A percentile compares a stretch with the other conserved stretches of the same genome.
Evolutionary conservation across 176 grass and related monocot genomes (phyloP).

Genomic region (Alopecurus myosuroides): DNA sequence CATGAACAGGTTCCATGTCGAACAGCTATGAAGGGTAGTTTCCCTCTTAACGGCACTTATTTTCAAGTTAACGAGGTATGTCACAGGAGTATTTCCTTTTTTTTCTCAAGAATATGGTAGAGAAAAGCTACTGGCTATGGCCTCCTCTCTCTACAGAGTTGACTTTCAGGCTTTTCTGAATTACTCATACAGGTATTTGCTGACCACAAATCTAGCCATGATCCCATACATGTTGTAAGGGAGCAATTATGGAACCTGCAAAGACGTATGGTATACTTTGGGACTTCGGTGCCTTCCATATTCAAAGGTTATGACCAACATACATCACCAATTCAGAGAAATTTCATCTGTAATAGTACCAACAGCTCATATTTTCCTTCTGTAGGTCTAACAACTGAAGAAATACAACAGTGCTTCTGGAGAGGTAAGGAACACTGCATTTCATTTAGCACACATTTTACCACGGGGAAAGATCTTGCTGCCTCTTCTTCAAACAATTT

Average conservation of each 20-base stretch:
- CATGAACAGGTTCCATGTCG: constrained; percentile 81
- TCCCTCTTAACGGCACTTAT: constrained; percentile 97
- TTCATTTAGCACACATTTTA: neutral
- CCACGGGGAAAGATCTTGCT: neutral
- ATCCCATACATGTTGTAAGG: constrained; percentile 63
- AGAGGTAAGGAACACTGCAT: constrained; percentile 59
- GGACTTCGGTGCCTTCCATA: constrained; percentile 79
- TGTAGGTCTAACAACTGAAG: constrained; percentile 80
- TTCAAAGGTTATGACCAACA: constrained; percentile 56
- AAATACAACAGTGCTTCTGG: constrained; percentile 96
- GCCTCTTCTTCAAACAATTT: constrained; percentile 8
- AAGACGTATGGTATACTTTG: constrained; percentile 82
- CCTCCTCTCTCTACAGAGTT: constrained; percentile 14
- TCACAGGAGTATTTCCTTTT: neutral
- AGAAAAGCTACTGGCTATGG: constrained; percentile 5
- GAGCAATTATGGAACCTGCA: constrained; percentile 70
- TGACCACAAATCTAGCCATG: constrained; percentile 69
- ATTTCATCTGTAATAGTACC: constrained; percentile 10
- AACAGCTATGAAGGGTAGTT: constrained; percentile 95
- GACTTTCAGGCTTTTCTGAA: constrained; percentile 15
- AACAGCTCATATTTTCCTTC: constrained; percentile 34
- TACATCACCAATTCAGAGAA: constrained; percentile 18
- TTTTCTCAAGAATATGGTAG: constrained; percentile 4
- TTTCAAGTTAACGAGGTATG: constrained; percentile 98
- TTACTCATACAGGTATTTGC: constrained; percentile 81